phyloP scores from a whole-genome alignment of 108 stramenopile genomes.

The Fistulifera solaris region DNA sequence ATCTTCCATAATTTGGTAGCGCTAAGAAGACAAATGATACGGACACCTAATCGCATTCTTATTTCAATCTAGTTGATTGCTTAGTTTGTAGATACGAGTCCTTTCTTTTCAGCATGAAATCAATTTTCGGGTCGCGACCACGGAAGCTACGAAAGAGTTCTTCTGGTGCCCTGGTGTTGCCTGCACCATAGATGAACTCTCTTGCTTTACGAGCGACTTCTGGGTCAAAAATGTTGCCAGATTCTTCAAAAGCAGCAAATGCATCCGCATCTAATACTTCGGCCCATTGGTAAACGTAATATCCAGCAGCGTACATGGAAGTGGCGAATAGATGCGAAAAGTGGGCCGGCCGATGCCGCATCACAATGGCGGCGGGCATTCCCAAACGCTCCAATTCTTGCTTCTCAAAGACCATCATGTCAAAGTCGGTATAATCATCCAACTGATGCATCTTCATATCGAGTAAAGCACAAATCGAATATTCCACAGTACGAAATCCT shows the following conservation, averaged over 20 bases:
- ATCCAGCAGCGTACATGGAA: constrained; percentile 50
- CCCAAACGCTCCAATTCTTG: constrained; percentile 46
- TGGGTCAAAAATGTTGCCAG: constrained; percentile 54
- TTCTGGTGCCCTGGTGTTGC: constrained; percentile 70
- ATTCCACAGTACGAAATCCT: constrained; percentile 70
- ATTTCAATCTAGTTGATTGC: too few relatives aligned
- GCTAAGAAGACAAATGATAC: too few relatives aligned
- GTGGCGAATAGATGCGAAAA: constrained; percentile 58
- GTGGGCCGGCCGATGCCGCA: constrained; percentile 70
- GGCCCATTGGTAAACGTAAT: constrained; percentile 60
- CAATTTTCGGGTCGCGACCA: constrained; percentile 62
- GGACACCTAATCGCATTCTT: too few relatives aligned
- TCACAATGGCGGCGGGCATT: constrained; percentile 74
- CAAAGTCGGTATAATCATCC: constrained; percentile 64
- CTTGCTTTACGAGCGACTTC: constrained; percentile 40
- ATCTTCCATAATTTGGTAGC: too few relatives aligned
- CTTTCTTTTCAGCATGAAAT: constrained; percentile 54
- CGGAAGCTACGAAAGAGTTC: constrained; percentile 61
- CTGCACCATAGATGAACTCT: constrained; percentile 58
- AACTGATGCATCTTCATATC: constrained; percentile 64
- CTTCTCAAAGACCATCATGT: constrained; percentile 55
- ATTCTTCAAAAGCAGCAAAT: constrained; percentile 67
- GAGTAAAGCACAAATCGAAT: constrained; percentile 66
- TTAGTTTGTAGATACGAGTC: too few relatives aligned
- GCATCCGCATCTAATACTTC: constrained; percentile 69